Base-by-base conservation (phyloP, 768 basidiomycete species). In the Chlorophyllum brunneum region DNA sequence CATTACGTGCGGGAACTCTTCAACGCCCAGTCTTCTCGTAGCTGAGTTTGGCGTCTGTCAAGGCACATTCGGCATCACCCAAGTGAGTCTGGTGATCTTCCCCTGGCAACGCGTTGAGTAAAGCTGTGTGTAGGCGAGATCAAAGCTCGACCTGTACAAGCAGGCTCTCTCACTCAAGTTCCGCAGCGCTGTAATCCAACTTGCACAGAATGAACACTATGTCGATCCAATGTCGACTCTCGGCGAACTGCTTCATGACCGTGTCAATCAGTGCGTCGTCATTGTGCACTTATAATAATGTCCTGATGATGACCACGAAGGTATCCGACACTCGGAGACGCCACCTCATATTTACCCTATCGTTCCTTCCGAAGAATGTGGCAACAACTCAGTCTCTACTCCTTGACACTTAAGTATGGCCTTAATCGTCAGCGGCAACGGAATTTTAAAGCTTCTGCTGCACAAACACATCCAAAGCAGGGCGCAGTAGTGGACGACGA, bases 71-170 rank as follows among this genome's bases (percentile, higher is more conserved):
- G 85, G 92, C 11, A 81, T 89, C 36, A 80, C 87, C 11, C 78
- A 81, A 56, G 93, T 92, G 59, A 39, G 82, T 71, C 7, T n/a
- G 48, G 30, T 39, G 23, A 40, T 22, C 9, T 13, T 11, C 20
- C 1, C 2, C 48, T 33, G 49, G 36, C 31, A 7, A 31, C 18
- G 16, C 38, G 29, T 24, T 57, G 10, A 47, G 56, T 58, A 6
- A 59, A 50, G 16, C 50, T 7, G 3, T 48, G 48, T 23, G 24
- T 52, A 95, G 91, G 81, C 95, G 9, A 80, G 84, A 51, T 97
- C 92, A 2, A 82, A 77, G 49, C 76, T 80, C 58, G 95, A 98
- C 66, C 65, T 85, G 16, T 90, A 95, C 70, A 95, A 92, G 65
- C 86, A 92, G 59, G 67, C 85, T 7, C 69, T 92, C 51, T 78